A percentile compares a stretch with the other conserved stretches of the same genome.
Evolutionary conservation across 1,139 yeast species (phyloP).

Genomic region (Saccharomyces pastorianus): DNA sequence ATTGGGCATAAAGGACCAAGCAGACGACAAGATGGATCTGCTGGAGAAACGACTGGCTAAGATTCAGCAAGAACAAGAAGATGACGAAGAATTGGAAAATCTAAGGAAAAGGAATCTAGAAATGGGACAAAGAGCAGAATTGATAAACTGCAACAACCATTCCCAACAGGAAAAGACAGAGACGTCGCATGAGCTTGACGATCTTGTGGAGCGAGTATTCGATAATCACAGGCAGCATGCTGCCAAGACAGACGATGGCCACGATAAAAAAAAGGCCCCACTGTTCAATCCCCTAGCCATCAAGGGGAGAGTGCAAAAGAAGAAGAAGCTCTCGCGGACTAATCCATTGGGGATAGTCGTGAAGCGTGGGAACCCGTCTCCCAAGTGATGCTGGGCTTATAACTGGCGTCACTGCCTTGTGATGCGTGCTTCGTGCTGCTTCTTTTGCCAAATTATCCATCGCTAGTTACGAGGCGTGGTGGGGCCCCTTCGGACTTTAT

Average conservation of each 20-base stretch:
- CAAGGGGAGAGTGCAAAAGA: background rate
- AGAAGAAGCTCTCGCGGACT: background rate
- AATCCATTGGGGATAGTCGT: background rate
- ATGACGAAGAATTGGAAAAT: constrained; percentile 55
- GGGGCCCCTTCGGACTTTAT: background rate
- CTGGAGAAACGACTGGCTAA: constrained; percentile 58
- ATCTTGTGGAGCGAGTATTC: constrained; percentile 5
- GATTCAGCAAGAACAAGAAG: constrained; percentile 63
- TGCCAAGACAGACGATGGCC: background rate
- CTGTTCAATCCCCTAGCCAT: background rate
- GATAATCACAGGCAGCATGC: background rate
- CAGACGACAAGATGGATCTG: constrained; percentile 45
- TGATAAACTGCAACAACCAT: background rate
- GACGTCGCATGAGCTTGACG: background rate
- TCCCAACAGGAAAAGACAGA: background rate
- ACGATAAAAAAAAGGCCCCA: background rate
- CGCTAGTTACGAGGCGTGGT: background rate
- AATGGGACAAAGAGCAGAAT: constrained; percentile 9
- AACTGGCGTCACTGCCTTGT: background rate
- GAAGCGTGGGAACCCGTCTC: background rate
- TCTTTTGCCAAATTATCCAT: background rate
- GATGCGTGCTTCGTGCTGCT: background rate
- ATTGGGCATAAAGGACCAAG: constrained; percentile 36
- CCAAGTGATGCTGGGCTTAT: background rate
- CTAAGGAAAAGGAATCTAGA: constrained; percentile 10